Evolutionary conservation across 768 basidiomycete species (phyloP).

Genomic region (Termitomyces sp.): DNA sequence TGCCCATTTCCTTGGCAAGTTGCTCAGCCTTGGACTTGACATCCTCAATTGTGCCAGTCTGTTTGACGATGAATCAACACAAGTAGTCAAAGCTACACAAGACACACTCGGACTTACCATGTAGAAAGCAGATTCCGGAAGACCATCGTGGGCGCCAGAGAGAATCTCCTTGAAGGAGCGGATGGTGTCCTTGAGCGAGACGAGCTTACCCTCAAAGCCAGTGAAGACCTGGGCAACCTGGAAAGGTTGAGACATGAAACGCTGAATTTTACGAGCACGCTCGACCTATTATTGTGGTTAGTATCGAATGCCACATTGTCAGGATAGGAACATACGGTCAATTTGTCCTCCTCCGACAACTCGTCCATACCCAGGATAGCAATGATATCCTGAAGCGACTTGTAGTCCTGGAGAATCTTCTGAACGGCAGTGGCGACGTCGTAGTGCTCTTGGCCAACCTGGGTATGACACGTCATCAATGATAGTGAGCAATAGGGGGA

Average conservation of each 20-base stretch:
- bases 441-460: constrained; percentile 92
- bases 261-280: constrained; percentile 97
- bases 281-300: constrained; percentile 60
- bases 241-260: constrained; percentile 99
- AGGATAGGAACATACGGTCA: constrained; percentile 63
- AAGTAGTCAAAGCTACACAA: not conserved
- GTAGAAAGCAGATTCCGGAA: constrained; percentile 98
- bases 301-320: not conserved
- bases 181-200: constrained; percentile 92
- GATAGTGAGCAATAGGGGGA: not conserved
- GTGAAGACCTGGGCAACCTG: constrained; percentile 99
- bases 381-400: constrained; percentile 98
- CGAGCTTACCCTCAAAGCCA: constrained; percentile 97
- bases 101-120: constrained; percentile 51
- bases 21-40: constrained; percentile 97
- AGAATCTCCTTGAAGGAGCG: constrained; percentile 99
- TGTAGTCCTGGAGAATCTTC: constrained; percentile 97
- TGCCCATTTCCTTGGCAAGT: constrained; percentile 90
- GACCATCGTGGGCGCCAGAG: constrained; percentile 77
- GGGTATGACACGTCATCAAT: not conserved
- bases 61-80: constrained; percentile 3
- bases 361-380: constrained; percentile 99
- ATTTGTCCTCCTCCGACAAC: constrained; percentile 99
- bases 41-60: constrained; percentile 93
- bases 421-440: constrained; percentile 94